phyloP scores from a whole-genome alignment of 2,329 filamentous ascomycete genomes.

The Fusarium sp. region DNA sequence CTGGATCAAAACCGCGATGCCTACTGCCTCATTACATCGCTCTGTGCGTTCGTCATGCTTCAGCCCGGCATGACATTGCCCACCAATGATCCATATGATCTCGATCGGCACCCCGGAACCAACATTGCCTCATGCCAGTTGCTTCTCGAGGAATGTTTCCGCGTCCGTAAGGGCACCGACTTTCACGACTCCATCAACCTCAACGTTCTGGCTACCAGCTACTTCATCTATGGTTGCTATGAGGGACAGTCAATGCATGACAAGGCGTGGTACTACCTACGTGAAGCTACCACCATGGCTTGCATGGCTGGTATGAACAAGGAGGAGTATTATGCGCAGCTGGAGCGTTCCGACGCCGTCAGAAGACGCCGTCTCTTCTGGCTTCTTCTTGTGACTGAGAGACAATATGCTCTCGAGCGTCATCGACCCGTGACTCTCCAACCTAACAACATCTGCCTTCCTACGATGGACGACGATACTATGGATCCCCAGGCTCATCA shows the following conservation, averaged over 20 bases:
- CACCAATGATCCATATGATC: conserved; percentile 68
- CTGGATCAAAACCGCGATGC: conserved; percentile 75
- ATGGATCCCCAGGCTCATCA: conserved; percentile 69
- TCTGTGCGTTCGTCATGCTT: conserved; percentile 78
- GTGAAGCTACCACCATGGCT: conserved; percentile 81
- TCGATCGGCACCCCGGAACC: conserved; percentile 70
- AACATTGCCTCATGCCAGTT: conserved; percentile 76
- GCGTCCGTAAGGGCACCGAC: conserved; percentile 76
- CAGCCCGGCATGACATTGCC: conserved; percentile 78
- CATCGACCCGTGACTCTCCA: conserved; percentile 80
- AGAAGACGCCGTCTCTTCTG: conserved; percentile 79
- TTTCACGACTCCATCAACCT: conserved; percentile 70
- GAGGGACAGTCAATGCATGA: conserved; percentile 81
- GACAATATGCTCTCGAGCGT: conserved; percentile 81
- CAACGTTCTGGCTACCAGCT: conserved; percentile 79
- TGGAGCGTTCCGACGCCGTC: conserved; percentile 72
- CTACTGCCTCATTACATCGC: conserved; percentile 76
- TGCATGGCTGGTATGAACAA: conserved; percentile 74
- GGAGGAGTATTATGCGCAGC: conserved; percentile 74
- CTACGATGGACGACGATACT: conserved; percentile 73
- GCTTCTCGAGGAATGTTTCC: conserved; percentile 77
- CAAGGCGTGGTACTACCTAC: conserved; percentile 84
- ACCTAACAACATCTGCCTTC: conserved; percentile 74
- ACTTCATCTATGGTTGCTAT: conserved; percentile 83
- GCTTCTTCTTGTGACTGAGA: conserved; percentile 80